Evolutionary conservation across 371 early-diverging fungal species (phyloP), one percentile per base, ranked within the genome.

Genomic region (Nematocida displodere): DNA sequence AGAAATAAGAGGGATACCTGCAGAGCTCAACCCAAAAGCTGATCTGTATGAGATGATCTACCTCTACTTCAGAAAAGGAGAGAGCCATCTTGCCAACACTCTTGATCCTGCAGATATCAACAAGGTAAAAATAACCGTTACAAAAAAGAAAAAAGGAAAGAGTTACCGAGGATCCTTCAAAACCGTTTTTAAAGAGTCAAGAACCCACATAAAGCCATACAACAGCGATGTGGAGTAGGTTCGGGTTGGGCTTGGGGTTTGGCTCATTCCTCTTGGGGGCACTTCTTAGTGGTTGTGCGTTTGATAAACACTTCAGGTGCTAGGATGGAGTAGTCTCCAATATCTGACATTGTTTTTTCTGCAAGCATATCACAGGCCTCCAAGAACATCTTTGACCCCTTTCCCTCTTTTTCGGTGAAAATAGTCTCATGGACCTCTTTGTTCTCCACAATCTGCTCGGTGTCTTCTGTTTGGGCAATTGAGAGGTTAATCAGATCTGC

Each of bases 1-100:
- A 17, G 11, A 11, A 11, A 11, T 34, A 22, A 11, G 24, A 8
- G 34, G 11, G 26, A 26, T 13, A 11, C 13, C 26, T 17, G 11
- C 11, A 11, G 24, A 8, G 11, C 54, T 26, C 26, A 5, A 11
- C 28, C 4, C 62, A 7, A 13, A 17, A n/a, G 28, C 20, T 20
- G 61, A 71, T 47, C 50, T 71, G 2, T 71, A 71, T 34, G 75
- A 71, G 40, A 58, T 71, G 62, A 58, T 71, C 11, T 71, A 71
- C 44, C 39, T 28, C 49, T 71, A 71, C 40, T 31, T 71, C 3
- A 56, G 46, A 26, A 48, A 17, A 4, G 75, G 29, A 8, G 48
- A 33, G 22, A 26, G 44, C 24, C 61, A 71, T 20, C 34, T 58
- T 36, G 8, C 75, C 33, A 71, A 71, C 33, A 42, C 58, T 8